Conservation (phyloP, 2,329 filamentous ascomycete genomes). For the Saccharata proteae region DNA sequence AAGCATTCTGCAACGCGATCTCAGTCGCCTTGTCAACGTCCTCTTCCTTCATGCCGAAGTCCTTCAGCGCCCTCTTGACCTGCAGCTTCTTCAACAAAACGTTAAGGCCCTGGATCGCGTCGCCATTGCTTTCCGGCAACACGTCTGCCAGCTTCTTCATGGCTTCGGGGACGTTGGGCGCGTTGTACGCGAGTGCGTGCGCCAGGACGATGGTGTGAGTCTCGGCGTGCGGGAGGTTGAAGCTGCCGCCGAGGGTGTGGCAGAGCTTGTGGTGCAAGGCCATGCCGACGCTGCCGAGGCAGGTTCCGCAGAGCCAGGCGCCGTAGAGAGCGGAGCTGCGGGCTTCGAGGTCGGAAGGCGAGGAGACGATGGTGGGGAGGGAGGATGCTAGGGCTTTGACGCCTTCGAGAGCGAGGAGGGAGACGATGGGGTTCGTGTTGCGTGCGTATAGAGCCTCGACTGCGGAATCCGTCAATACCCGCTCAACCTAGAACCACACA, state of each 20-base stretch:
- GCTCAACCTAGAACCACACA: too few relatives aligned
- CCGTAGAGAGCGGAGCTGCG: conserved; percentile 46
- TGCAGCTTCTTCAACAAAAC: conserved; percentile 27
- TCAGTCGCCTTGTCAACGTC: conserved; percentile 49
- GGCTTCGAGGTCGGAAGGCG: conserved; percentile 33
- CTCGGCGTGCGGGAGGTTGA: conserved; percentile 53
- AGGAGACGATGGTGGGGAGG: conserved; percentile 40
- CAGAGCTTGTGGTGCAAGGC: conserved; percentile 57
- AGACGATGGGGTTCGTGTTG: conserved; percentile 49
- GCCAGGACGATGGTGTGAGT: conserved; percentile 53
- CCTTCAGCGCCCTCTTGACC: conserved; percentile 41
- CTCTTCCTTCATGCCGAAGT: conserved; percentile 47
- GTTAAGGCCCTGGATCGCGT: conserved; percentile 2
- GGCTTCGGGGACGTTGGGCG: conserved; percentile 39
- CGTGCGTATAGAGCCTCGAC: conserved; percentile 53
- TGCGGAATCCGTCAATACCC: too few relatives aligned
- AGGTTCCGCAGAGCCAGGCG: conserved; percentile 52
- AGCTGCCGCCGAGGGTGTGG: conserved; percentile 51
- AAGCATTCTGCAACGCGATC: conserved; percentile 45
- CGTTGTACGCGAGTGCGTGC: conserved; percentile 52
- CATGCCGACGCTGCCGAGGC: conserved; percentile 49
- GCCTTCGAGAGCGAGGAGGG: conserved; percentile 46
- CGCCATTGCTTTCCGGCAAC: conserved; percentile 45
- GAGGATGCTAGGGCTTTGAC: conserved; percentile 40
- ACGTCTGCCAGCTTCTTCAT: conserved; percentile 42